These are phyloP conservation scores for Xylaria intraflava DNA, from an alignment of 495 filamentous ascomycete genomes.

Conservation along the genomic window DNA sequence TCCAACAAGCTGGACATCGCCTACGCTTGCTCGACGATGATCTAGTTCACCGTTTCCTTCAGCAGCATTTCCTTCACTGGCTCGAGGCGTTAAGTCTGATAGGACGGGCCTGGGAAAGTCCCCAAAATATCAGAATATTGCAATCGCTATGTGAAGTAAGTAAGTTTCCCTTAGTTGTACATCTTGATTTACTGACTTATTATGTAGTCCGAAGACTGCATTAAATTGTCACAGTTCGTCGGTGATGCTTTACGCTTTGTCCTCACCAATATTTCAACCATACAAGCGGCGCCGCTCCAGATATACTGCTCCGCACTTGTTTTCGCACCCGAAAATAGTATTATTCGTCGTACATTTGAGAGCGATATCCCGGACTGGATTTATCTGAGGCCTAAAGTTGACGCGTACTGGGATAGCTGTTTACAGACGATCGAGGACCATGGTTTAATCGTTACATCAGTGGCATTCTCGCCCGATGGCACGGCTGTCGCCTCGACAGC, in stretches of 20 bases:
- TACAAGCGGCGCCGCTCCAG: slow-evolving; percentile 29
- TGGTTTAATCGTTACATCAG: not conserved
- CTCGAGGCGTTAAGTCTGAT: slow-evolving; percentile 39
- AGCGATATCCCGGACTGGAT: not conserved
- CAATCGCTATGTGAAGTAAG: slow-evolving; percentile 13
- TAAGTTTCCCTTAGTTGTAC: not conserved
- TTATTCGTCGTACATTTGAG: slow-evolving; percentile 10
- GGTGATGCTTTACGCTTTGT: slow-evolving; percentile 24
- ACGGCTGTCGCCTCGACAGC: not conserved
- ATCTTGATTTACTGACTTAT: slow-evolving; percentile 7
- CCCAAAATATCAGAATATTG: slow-evolving; percentile 19
- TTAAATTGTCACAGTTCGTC: slow-evolving; percentile 8
- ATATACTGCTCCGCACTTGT: slow-evolving; percentile 27
- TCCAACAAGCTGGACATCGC: slow-evolving; percentile 24
- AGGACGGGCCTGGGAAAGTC: slow-evolving; percentile 23
- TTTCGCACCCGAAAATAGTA: slow-evolving; percentile 24
- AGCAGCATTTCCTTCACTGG: slow-evolving; percentile 41
- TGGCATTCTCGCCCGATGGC: not conserved
- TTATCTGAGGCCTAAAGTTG: not conserved
- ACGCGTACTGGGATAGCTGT: not conserved
- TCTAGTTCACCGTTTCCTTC: slow-evolving; percentile 31
- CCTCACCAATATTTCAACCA: slow-evolving; percentile 14
- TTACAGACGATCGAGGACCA: not conserved
- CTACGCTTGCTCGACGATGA: slow-evolving; percentile 16
- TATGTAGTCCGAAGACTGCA: not conserved